These are phyloP conservation scores for Nakaseomyces uthaithaninus DNA, from an alignment of 1,139 yeast genomes.

Conservation along the genomic window DNA sequence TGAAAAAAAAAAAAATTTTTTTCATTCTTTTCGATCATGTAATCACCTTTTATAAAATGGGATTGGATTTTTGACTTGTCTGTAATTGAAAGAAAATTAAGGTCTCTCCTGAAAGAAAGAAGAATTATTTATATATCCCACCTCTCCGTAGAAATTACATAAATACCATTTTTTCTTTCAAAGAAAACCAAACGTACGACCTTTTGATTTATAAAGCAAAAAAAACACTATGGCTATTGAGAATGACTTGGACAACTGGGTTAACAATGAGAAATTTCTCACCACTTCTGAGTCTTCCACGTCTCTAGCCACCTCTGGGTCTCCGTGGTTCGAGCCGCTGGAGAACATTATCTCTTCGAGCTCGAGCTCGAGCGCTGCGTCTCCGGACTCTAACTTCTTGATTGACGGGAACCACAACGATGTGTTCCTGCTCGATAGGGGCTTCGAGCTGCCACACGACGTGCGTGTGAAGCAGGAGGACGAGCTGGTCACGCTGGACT, in stretches of 20 bases:
- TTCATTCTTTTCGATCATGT: background rate
- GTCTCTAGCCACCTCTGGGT: conserved; percentile 11
- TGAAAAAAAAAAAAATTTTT: too few species aligned
- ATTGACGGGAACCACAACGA: conserved; percentile 5
- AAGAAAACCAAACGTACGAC: background rate
- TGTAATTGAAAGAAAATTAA: too few species aligned
- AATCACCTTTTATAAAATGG: too few species aligned
- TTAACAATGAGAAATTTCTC: conserved; percentile 5
- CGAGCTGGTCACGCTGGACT: background rate
- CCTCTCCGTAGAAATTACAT: too few species aligned
- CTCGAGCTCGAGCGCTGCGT: conserved; percentile 24
- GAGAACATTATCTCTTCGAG: conserved; percentile 24
- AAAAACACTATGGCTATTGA: conserved; percentile 2
- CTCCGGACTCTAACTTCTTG: conserved; percentile 18
- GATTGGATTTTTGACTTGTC: too few species aligned
- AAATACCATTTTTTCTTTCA: too few species aligned
- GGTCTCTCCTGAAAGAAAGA: too few species aligned
- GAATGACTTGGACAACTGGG: conserved; percentile 6
- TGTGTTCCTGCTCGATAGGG: conserved; percentile 2
- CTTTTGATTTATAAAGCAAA: background rate
- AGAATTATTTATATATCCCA: background rate
- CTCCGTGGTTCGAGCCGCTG: conserved; percentile 26
- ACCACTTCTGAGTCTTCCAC: conserved; percentile 5
- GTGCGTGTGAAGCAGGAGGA: conserved; percentile 3
- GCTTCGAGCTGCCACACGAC: conserved; percentile 1